Conservation (phyloP, 768 basidiomycete genomes). For the Nidularia pulvinata region DNA sequence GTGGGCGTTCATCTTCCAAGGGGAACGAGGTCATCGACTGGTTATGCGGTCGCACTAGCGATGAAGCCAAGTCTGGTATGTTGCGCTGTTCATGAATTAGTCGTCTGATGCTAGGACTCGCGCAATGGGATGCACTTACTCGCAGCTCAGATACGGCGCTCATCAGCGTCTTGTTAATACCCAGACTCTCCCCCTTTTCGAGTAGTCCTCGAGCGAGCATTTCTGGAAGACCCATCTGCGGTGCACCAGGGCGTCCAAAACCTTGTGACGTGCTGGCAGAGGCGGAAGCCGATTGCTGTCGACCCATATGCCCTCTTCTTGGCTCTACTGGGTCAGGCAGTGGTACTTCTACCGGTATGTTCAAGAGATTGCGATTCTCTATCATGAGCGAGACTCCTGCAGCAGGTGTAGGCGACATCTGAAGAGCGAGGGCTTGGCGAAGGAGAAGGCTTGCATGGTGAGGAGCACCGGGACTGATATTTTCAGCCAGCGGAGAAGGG, state of each 20-base stretch:
- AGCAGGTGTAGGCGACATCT: slow-evolving; percentile 70
- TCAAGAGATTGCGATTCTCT: slow-evolving; percentile 81
- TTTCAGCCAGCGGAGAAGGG: slow-evolving; percentile 49
- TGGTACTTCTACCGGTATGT: slow-evolving; percentile 70
- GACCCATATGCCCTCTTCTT: slow-evolving; percentile 9
- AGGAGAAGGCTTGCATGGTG: slow-evolving; percentile 73
- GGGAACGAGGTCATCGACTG: slow-evolving; percentile 54
- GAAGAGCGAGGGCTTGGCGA: slow-evolving; percentile 80
- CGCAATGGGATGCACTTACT: slow-evolving; percentile 35
- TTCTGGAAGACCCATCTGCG: slow-evolving; percentile 63
- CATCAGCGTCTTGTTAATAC: slow-evolving; percentile 84
- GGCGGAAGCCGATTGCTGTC: slow-evolving; percentile 15
- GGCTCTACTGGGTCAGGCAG: slow-evolving; percentile 25
- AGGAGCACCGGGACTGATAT: slow-evolving; percentile 28
- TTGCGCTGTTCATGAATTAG: slow-evolving; percentile 55
- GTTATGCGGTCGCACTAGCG: slow-evolving; percentile 60
- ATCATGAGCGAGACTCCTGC: slow-evolving; percentile 78
- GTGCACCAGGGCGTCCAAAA: slow-evolving; percentile 37
- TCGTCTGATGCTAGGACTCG: slow-evolving; percentile 2
- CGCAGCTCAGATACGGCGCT: slow-evolving; percentile 78
- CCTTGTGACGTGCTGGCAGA: slow-evolving; percentile 11
- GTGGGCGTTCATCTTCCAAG: slow-evolving; percentile 54
- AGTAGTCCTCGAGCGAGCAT: slow-evolving; percentile 70
- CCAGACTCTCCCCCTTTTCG: slow-evolving; percentile 76
- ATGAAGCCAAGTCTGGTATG: slow-evolving; percentile 79